A percentile compares a stretch with the other conserved stretches of the same genome.
These are phyloP conservation scores for Pichia cactophila DNA, from an alignment of 1,139 yeast species.

Conservation along the genomic window DNA sequence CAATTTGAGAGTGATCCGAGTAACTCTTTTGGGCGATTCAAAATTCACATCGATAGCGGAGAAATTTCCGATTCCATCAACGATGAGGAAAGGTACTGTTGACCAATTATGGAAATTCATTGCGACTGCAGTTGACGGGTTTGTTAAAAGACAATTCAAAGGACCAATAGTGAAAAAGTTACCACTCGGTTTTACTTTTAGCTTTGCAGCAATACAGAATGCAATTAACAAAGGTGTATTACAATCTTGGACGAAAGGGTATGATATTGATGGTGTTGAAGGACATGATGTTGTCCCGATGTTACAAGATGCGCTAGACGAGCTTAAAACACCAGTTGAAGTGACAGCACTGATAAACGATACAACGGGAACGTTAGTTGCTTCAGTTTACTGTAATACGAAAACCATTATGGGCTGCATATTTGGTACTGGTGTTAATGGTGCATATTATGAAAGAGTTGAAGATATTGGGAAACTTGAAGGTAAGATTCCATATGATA, in stretches of 20 bases:
- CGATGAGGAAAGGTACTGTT: conserved; percentile 65
- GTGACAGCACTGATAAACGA: conserved; percentile 93
- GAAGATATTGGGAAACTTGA: conserved; percentile 74
- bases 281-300: conserved; percentile 91
- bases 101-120: conserved; percentile 81
- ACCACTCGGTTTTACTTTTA: conserved; percentile 92
- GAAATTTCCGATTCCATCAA: conserved; percentile 67
- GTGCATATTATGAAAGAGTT: conserved; percentile 84
- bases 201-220: conserved; percentile 83
- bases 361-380: conserved; percentile 95
- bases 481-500: conserved; percentile 60
- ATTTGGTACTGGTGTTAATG: conserved; percentile 97
- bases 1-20: conserved; percentile 82
- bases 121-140: conserved; percentile 67
- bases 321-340: conserved; percentile 62
- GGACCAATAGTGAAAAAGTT: conserved; percentile 32
- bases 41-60: conserved; percentile 78
- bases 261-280: conserved; percentile 88
- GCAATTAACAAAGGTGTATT: conserved; percentile 79
- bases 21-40: conserved; percentile 68
- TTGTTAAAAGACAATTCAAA: conserved; percentile 55
- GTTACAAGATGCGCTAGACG: conserved; percentile 68
- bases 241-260: conserved; percentile 98
- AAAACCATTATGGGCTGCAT: conserved; percentile 90
- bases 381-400: conserved; percentile 87